Conservation (phyloP, 2,329 filamentous ascomycete species). For the Colletotrichum tropicicola region DNA sequence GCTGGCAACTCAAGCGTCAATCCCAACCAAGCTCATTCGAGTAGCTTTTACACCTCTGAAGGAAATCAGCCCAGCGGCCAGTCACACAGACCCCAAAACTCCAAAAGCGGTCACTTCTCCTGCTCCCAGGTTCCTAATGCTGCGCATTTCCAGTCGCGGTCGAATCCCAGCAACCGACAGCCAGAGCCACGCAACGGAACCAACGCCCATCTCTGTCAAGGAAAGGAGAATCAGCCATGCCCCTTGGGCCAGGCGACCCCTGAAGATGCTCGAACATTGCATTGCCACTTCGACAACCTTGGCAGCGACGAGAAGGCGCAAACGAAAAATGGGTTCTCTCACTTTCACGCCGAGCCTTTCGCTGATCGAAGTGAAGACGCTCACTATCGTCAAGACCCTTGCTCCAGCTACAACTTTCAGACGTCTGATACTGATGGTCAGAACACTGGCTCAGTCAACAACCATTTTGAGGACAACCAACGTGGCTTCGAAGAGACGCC, state of each 20-base stretch:
- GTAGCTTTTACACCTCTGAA: not conserved
- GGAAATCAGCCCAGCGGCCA: not conserved
- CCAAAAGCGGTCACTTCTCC: too few species aligned
- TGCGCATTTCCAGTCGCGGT: not conserved
- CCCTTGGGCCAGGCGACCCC: not conserved
- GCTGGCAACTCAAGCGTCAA: not conserved
- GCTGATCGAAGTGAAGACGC: not conserved
- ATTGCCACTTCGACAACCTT: not conserved
- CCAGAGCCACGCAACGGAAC: not conserved
- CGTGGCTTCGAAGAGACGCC: not conserved
- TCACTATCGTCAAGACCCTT: not conserved
- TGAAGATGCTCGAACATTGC: not conserved
- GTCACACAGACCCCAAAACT: not conserved
- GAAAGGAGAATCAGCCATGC: constrained; percentile 18
- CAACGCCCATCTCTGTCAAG: not conserved
- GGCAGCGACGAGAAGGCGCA: not conserved
- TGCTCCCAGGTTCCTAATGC: not conserved
- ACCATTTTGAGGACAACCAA: not conserved
- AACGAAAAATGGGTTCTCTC: not conserved
- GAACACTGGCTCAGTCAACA: not conserved
- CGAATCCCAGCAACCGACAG: not conserved
- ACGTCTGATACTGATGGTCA: not conserved
- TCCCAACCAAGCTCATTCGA: not conserved
- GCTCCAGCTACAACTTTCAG: not conserved
- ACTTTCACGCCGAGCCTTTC: not conserved